Evolutionary conservation across 495 filamentous ascomycete genomes (phyloP), one percentile per base, ranked within the genome.

Genomic region (Tuber umbilicatum): DNA sequence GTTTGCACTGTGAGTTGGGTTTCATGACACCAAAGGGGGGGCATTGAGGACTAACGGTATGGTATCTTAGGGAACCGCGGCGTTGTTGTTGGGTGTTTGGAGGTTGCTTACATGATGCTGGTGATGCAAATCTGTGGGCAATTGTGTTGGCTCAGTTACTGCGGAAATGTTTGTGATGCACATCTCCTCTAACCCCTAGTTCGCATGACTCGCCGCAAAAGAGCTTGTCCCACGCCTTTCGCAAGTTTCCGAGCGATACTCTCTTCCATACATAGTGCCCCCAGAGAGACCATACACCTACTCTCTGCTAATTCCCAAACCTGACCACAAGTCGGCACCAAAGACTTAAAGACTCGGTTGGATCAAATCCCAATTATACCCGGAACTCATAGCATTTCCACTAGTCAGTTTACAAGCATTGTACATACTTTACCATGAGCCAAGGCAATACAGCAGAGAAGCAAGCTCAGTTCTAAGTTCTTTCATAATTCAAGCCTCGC

Each of bases 31-130:
- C 12, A 27, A 38, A 39, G 21, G 23, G 27, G 9, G 4, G 9
- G 68, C n/a, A 7, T 67, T 9, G 27, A 31, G 73, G 73, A 47
- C 73, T 74, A 45, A 74, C 17, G 68, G 27, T 17, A 37, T 39
- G 68, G 27, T 17, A 37, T 39, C 14, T 6, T 50, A 74, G 71
- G 91, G 90, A 80, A 97, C 96, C 67, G 94, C 94, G 60, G 95
- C 95, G 73, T 84, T 99, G 84, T 87, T 97, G 84, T 86, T 98
- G 82, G 94, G 95, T 93, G 94, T 93, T 82, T 98, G 94, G 94
- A 89, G 94, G 79, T 85, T 98, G 83, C 89, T 98, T 81, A 86
- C 86, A 84, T 87, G 79, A 84, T 31, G 31, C 55, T n/a, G 12
- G 12, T 64, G n/a, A 31, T 64, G 12, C 55, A 31, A 31, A 64